Conservation (phyloP, 129 eudicot species). For the Ambrosia trifida region DNA sequence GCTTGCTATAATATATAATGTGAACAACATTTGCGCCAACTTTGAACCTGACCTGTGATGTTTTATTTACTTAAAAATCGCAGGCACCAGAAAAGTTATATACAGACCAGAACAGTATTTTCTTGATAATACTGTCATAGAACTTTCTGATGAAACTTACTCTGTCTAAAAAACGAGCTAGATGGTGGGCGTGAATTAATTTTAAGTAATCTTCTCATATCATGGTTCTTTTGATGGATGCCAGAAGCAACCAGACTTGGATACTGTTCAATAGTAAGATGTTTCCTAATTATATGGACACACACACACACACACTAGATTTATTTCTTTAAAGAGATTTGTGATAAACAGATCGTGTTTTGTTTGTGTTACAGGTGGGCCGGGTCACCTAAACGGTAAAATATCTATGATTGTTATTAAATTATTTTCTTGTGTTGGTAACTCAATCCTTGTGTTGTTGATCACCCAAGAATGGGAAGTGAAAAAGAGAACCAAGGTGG, state of each 20-base stretch:
- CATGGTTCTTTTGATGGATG: conserved; percentile 97
- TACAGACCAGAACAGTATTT: background rate
- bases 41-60: no score
- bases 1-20: no score
- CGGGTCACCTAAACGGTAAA: background rate
- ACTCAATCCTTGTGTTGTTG: background rate
- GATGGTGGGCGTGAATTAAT: conserved; percentile 83
- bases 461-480: background rate
- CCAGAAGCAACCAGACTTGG: conserved; percentile 94
- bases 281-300: conserved; percentile 3
- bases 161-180: conserved; percentile 46
- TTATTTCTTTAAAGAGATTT: background rate
- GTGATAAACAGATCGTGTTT: background rate
- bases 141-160: conserved; percentile 42
- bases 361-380: background rate
- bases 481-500: no score
- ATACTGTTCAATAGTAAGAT: conserved; percentile 89
- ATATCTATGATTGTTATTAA: no score
- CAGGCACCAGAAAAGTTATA: no score
- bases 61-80: no score
- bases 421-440: background rate
- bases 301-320: background rate
- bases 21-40: no score
- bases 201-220: conserved; percentile 74
- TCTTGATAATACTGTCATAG: conserved; percentile 43